Evolutionary conservation across 768 basidiomycete genomes (phyloP), one percentile per base, ranked within the genome.

Genomic region (Pisolithus orientalis): DNA sequence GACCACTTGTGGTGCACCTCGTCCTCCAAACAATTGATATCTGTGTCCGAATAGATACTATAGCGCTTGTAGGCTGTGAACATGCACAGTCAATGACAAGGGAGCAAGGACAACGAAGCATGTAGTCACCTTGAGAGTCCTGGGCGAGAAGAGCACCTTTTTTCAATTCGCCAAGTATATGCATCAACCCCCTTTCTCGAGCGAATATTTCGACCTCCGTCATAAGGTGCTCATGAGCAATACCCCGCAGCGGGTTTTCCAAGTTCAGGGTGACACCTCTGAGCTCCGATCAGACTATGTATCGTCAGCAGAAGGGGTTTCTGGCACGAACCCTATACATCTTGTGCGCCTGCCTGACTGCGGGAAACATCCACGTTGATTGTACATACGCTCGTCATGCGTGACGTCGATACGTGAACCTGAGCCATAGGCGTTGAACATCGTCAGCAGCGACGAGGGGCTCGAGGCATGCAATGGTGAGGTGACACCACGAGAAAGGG

Each of bases 121-220:
- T 4, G 79, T 63, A 27, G 59, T 57, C 78, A 80, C 38, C 68
- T 60, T 55, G 60, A 1, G 84, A 82, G 53, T 78, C 77, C 61
- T 87, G 85, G 4, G 86, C 85, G 24, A 88, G 62, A 25, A 87
- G 67, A 0, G 87, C 87, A n/a, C 79, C 86, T 67, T 84, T 87
- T 59, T 74, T 69, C 55, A 88, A 76, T 5, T 75, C 49, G 9
- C 66, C 60, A 3, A 65, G 53, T 29, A 74, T 72, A 42, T 78
- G 75, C 34, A 72, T 68, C 43, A 57, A n/a, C 5, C 49, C 49
- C 42, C 49, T 39, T 28, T 57, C 72, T 49, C 65, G 66, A 0
- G 79, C 76, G 57, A 88, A 90, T 6, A 64, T 64, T 43, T 79
- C 77, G 32, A 80, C 85, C 55, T 80, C 74, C 4, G 69, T 63